Conservation (phyloP, 257 asterid species). For the Lycium ferocissimum region DNA sequence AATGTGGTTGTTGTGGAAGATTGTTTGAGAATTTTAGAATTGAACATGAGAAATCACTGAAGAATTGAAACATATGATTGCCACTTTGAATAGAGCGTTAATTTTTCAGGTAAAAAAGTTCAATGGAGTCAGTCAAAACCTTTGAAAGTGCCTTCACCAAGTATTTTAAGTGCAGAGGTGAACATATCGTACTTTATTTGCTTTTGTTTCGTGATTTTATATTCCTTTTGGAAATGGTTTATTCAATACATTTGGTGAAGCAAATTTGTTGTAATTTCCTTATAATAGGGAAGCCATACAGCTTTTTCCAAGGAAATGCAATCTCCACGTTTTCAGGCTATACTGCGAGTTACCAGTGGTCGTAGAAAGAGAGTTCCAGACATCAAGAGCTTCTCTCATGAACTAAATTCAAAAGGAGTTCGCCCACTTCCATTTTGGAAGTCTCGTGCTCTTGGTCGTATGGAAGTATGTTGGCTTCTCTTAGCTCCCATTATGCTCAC, state of each 20-base stretch:
- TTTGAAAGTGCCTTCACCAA: slow-evolving; percentile 56
- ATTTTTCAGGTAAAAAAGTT: slow-evolving; percentile 61
- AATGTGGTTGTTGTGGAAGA: neutral
- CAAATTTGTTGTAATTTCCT: slow-evolving; percentile 31
- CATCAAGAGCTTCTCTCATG: slow-evolving; percentile 95
- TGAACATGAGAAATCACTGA: slow-evolving; percentile 16
- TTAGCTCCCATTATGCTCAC: slow-evolving; percentile 27
- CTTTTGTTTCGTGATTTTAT: slow-evolving; percentile 17
- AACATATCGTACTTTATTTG: slow-evolving; percentile 31
- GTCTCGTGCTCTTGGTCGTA: slow-evolving; percentile 86
- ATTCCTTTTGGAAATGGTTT: neutral
- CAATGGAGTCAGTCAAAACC: slow-evolving; percentile 78
- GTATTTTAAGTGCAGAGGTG: slow-evolving; percentile 69
- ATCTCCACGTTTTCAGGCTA: slow-evolving; percentile 96
- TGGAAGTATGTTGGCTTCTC: slow-evolving; percentile 70
- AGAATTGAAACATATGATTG: neutral
- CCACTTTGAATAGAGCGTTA: slow-evolving; percentile 30
- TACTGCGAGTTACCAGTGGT: slow-evolving; percentile 86
- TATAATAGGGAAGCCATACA: slow-evolving; percentile 70
- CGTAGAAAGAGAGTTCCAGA: slow-evolving; percentile 69
- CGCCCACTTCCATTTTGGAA: slow-evolving; percentile 95
- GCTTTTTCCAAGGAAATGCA: slow-evolving; percentile 87
- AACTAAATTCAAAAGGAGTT: slow-evolving; percentile 92
- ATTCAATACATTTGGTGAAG: slow-evolving; percentile 4
- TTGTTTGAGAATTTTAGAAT: slow-evolving; percentile 18